Evolutionary conservation across 2,329 filamentous ascomycete genomes (phyloP).

Genomic region (Ilyonectria sp.): DNA sequence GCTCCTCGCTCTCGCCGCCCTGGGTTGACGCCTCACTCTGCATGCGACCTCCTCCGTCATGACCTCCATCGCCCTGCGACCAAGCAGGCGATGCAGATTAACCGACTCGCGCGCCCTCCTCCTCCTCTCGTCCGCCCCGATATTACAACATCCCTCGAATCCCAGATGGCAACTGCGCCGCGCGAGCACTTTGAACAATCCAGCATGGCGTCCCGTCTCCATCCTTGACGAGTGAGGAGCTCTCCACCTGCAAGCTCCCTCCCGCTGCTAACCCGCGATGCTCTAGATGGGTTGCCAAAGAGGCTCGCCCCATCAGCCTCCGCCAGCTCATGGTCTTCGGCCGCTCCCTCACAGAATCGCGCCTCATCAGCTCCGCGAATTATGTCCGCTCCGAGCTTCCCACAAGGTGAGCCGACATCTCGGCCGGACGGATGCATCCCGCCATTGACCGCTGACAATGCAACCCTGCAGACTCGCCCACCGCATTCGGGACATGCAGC

Average conservation of each 20-base stretch:
- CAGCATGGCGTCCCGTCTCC: constrained; percentile 74
- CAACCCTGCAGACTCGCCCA: constrained; percentile 80
- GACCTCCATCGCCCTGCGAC: constrained; percentile 62
- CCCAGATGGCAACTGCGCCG: constrained; percentile 39
- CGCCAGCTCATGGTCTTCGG: constrained; percentile 98
- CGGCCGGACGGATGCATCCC: neutral
- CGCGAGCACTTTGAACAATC: constrained; percentile 49
- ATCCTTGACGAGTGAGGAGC: constrained; percentile 74
- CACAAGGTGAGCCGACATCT: constrained; percentile 60
- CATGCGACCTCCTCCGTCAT: constrained; percentile 60
- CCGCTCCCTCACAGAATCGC: constrained; percentile 89
- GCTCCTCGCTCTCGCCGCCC: neutral
- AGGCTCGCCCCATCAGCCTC: constrained; percentile 94
- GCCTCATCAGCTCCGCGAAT: constrained; percentile 94
- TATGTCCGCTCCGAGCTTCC: constrained; percentile 97
- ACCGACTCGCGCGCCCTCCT: constrained; percentile 37
- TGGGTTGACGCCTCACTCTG: constrained; percentile 35
- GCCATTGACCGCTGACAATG: constrained; percentile 27
- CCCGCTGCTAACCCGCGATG: constrained; percentile 36
- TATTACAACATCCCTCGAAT: constrained; percentile 6
- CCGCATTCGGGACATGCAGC: constrained; percentile 96
- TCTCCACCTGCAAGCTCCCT: constrained; percentile 22
- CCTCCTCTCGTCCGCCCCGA: constrained; percentile 26
- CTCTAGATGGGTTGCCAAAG: constrained; percentile 89
- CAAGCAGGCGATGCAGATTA: constrained; percentile 59